Evolutionary conservation across 1,139 yeast genomes (phyloP).

Genomic region (Scheffersomyces lignicola): DNA sequence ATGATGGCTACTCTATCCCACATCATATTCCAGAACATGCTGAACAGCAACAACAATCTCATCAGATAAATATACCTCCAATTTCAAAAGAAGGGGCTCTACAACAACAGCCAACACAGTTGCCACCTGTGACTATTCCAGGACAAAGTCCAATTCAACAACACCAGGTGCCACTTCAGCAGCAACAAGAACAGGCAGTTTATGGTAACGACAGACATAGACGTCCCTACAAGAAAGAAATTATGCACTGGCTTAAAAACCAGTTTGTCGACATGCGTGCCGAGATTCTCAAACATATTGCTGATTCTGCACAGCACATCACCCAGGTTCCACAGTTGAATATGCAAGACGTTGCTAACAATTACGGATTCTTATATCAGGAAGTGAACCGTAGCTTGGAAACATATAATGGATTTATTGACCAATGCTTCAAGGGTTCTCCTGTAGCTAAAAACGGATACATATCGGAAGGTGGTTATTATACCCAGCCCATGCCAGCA

Average conservation of each 20-base stretch:
- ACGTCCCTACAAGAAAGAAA: conserved; percentile 4
- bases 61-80: too few species aligned
- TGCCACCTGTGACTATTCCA: too few species aligned
- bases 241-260: conserved; percentile 3
- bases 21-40: too few species aligned
- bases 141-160: too few species aligned
- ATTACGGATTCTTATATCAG: conserved; percentile 4
- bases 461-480: too few species aligned
- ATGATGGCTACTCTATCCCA: background rate
- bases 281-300: background rate
- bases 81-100: too few species aligned
- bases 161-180: background rate
- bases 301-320: background rate
- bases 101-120: too few species aligned
- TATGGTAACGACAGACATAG: conserved; percentile 1
- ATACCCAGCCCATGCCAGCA: too few species aligned
- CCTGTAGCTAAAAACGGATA: too few species aligned
- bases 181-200: conserved; percentile 4
- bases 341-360: conserved; percentile 2
- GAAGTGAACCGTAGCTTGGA: background rate
- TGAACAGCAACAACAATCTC: too few species aligned
- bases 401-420: background rate
- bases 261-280: conserved; percentile 2
- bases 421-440: conserved; percentile 2
- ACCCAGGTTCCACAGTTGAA: conserved; percentile 1